phyloP scores from a whole-genome alignment of 257 asterid genomes.

The Mitragyna speciosa region DNA sequence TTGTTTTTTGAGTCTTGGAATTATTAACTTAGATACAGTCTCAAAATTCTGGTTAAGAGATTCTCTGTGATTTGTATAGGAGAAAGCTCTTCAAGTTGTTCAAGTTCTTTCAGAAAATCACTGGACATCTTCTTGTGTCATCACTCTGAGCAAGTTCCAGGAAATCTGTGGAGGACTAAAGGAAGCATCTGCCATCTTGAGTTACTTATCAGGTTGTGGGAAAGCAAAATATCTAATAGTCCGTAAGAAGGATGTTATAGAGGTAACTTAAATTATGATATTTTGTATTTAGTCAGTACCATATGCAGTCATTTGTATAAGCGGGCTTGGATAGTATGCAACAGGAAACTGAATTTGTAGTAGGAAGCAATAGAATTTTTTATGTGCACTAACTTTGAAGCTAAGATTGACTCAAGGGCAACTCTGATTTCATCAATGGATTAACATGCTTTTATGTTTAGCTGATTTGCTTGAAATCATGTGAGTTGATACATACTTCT shows the following conservation, averaged over 20 bases:
- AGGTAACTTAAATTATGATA: slow-evolving; percentile 38
- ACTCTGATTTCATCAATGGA: not conserved
- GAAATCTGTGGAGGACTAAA: slow-evolving; percentile 57
- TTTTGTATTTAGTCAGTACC: not conserved
- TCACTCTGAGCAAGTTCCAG: slow-evolving; percentile 59
- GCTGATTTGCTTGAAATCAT: not conserved
- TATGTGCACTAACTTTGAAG: not conserved
- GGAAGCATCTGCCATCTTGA: slow-evolving; percentile 64
- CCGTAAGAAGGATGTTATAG: slow-evolving; percentile 44
- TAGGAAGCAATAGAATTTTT: not conserved
- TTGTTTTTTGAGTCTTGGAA: not conserved
- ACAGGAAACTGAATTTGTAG: too few species aligned
- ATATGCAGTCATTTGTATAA: too few species aligned
- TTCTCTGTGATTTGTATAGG: slow-evolving; percentile 29
- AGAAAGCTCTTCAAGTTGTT: slow-evolving; percentile 57
- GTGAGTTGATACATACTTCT: not conserved
- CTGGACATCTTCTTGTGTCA: slow-evolving; percentile 75
- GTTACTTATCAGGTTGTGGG: slow-evolving; percentile 53
- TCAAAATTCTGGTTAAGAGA: not conserved
- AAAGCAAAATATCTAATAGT: slow-evolving; percentile 48
- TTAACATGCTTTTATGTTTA: not conserved
- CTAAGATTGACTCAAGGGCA: not conserved
- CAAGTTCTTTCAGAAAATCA: slow-evolving; percentile 50
- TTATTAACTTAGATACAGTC: not conserved
- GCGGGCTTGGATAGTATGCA: too few species aligned